Percentiles rank a stretch among this genome's conserved stretches.
phyloP scores from a whole-genome alignment of 352 stramenopile genomes.

The Pythium utonaiense region DNA sequence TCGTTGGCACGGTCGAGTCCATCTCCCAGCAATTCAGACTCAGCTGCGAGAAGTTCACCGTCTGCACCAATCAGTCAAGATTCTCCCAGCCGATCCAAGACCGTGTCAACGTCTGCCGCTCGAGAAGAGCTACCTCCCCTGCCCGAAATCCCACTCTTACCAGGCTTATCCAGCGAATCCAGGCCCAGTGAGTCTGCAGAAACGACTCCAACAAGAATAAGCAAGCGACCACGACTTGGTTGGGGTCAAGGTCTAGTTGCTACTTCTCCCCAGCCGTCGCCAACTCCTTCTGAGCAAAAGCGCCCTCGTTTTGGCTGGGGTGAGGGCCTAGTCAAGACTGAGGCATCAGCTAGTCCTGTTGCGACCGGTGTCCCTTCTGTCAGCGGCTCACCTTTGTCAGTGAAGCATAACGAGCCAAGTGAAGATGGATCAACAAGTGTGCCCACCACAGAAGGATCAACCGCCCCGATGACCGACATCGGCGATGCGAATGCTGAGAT shows the following conservation, averaged over 20 bases:
- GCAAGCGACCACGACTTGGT: constrained; percentile 63
- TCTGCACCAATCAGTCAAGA: not conserved
- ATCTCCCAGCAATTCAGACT: not conserved
- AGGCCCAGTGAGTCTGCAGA: constrained; percentile 18
- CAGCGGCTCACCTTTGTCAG: not conserved
- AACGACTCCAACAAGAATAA: constrained; percentile 43
- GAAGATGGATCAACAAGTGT: not conserved
- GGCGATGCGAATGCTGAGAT: not conserved
- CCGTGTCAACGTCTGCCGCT: not conserved
- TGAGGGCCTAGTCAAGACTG: constrained; percentile 53
- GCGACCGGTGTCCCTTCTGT: not conserved
- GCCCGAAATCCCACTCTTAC: constrained; percentile 51
- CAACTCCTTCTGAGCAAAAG: constrained; percentile 51
- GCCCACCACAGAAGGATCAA: not conserved
- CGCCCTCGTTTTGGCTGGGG: constrained; percentile 81
- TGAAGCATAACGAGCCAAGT: not conserved
- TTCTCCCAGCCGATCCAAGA: constrained; percentile 8
- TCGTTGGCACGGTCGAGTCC: constrained; percentile 13
- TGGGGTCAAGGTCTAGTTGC: constrained; percentile 84
- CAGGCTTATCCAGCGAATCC: not conserved
- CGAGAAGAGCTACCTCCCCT: constrained; percentile 59
- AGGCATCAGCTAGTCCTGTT: constrained; percentile 17
- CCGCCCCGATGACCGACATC: not conserved
- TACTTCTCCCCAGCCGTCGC: constrained; percentile 20
- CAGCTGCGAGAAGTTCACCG: not conserved